Percentiles rank a stretch among this genome's conserved stretches.
These are phyloP conservation scores for Isabelozyma gotoi DNA, from an alignment of 805 yeast genomes.

Conservation along the genomic window DNA sequence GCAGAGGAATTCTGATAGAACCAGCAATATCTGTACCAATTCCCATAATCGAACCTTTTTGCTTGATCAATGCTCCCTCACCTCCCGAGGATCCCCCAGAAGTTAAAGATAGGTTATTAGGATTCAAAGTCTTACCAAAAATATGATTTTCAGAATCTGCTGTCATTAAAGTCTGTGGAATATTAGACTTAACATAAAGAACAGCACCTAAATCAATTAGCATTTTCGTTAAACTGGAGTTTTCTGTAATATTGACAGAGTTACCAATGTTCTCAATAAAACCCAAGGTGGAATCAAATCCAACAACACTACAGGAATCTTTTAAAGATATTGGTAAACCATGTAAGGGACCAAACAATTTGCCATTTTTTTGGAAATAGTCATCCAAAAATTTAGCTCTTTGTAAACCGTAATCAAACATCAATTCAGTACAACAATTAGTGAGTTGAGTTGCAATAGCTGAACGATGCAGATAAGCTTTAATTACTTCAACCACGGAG, in stretches of 20 bases:
- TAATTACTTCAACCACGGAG: constrained; percentile 7
- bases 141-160: no score
- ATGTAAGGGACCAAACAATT: constrained; percentile 9
- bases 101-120: constrained; percentile 21
- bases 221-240: constrained; percentile 6
- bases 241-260: constrained; percentile 1
- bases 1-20: constrained; percentile 54
- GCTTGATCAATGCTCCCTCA: constrained; percentile 46
- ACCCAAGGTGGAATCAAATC: constrained; percentile 7
- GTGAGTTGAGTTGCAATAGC: constrained; percentile 22
- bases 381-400: constrained; percentile 14
- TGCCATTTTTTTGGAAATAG: constrained; percentile 8
- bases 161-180: constrained; percentile 4
- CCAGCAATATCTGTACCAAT: constrained; percentile 55
- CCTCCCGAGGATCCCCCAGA: constrained; percentile 61
- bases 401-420: constrained; percentile 17
- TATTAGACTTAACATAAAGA: constrained; percentile 3
- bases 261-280: constrained; percentile 4
- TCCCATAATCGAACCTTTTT: constrained; percentile 40
- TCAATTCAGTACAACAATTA: constrained; percentile 20
- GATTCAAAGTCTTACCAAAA: no score
- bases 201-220: constrained; percentile 8
- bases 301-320: constrained; percentile 6
- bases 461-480: constrained; percentile 24
- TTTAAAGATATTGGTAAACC: constrained; percentile 9